Conservation (phyloP, 2,329 filamentous ascomycete genomes). For the Hypoxylon sp. region DNA sequence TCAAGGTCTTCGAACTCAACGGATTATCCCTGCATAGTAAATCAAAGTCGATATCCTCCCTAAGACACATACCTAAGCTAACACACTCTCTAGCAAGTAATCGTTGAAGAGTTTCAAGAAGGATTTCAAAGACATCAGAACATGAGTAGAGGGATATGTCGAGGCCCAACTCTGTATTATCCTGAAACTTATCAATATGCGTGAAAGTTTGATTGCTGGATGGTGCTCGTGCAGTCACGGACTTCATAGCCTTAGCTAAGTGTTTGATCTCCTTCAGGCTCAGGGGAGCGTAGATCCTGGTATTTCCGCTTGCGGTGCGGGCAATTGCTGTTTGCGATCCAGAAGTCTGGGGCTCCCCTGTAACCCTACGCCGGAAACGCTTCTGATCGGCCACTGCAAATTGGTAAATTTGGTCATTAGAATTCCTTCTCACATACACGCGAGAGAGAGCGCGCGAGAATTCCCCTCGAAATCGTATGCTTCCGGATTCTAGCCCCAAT, state of each 20-base stretch:
- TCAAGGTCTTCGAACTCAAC: not conserved
- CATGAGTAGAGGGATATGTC: slow-evolving; percentile 21
- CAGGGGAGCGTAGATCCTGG: slow-evolving; percentile 26
- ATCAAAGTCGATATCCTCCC: not conserved
- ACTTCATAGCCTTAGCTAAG: slow-evolving; percentile 24
- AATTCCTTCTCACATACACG: slow-evolving; percentile 27
- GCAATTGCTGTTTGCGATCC: slow-evolving; percentile 34
- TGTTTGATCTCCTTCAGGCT: slow-evolving; percentile 36
- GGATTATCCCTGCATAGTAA: not conserved
- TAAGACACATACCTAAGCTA: slow-evolving; percentile 5
- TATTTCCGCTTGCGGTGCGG: slow-evolving; percentile 35
- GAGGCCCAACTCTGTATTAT: slow-evolving; percentile 22
- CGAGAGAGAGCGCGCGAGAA: too few species aligned
- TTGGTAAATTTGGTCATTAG: too few species aligned
- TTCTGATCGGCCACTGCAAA: slow-evolving; percentile 29
- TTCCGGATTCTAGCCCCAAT: slow-evolving; percentile 15
- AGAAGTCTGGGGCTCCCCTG: slow-evolving; percentile 24
- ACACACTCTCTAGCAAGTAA: slow-evolving; percentile 1
- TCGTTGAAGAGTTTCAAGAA: slow-evolving; percentile 24
- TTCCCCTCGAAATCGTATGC: slow-evolving; percentile 18
- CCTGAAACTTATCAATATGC: slow-evolving; percentile 32
- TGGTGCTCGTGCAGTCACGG: slow-evolving; percentile 29
- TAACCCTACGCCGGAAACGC: slow-evolving; percentile 22
- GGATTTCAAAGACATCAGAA: too few species aligned
- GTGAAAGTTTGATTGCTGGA: slow-evolving; percentile 35